Conservation (phyloP, 2,329 filamentous ascomycete species). For the Emydomyces testavorans region DNA sequence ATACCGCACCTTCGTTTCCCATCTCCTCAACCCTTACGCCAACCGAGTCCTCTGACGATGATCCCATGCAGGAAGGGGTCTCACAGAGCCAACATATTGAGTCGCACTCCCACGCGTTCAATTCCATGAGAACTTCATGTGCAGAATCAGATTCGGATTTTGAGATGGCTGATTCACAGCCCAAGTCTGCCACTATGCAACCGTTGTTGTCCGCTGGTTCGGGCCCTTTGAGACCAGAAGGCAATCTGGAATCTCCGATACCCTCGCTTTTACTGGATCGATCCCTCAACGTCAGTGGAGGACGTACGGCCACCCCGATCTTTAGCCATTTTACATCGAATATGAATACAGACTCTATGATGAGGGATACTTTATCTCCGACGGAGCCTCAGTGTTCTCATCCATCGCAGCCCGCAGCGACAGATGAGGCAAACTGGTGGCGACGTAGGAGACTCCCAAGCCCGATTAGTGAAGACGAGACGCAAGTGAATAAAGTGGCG, state of each 20-base stretch:
- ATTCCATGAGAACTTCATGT: slow-evolving; percentile 8
- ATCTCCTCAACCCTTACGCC: slow-evolving; percentile 25
- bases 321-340: slow-evolving; percentile 23
- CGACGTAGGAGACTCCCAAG: slow-evolving; percentile 28
- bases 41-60: slow-evolving; percentile 29
- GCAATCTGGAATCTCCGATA: slow-evolving; percentile 23
- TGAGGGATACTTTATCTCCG: slow-evolving; percentile 4
- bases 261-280: slow-evolving; percentile 23
- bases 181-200: slow-evolving; percentile 16
- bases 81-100: background rate
- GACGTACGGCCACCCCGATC: slow-evolving; percentile 23
- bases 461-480: slow-evolving; percentile 25
- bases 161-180: slow-evolving; percentile 21
- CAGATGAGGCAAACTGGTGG: slow-evolving; percentile 11
- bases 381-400: background rate
- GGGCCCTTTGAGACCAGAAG: slow-evolving; percentile 16
- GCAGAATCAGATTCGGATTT: slow-evolving; percentile 22
- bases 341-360: slow-evolving; percentile 17
- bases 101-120: slow-evolving; percentile 3
- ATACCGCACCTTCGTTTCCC: slow-evolving; percentile 1
- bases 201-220: slow-evolving; percentile 18
- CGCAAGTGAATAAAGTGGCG: background rate
- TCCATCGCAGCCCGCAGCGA: background rate
- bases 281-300: slow-evolving; percentile 25
- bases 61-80: slow-evolving; percentile 18